Conservation (phyloP, 768 basidiomycete species). For the Sarcodon aspratus region DNA sequence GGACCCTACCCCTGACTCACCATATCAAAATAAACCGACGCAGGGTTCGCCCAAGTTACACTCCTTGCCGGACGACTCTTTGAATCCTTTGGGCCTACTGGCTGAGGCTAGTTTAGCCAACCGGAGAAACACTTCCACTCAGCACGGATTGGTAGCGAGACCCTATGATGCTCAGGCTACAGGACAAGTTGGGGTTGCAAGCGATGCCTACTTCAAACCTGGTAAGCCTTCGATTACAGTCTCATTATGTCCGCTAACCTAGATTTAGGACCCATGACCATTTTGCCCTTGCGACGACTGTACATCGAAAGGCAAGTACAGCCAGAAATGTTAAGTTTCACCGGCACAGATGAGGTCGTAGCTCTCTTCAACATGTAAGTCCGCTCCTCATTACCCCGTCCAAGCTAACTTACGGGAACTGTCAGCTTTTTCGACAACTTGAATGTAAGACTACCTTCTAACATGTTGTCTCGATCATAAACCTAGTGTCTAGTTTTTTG, state of each 20-base stretch:
- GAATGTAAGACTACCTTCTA: conserved; percentile 35
- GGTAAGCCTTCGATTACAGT: conserved; percentile 32
- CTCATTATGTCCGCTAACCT: conserved; percentile 3
- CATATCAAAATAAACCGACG: conserved; percentile 14
- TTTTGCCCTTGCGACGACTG: conserved; percentile 68
- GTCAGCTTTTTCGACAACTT: conserved; percentile 66
- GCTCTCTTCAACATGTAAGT: conserved; percentile 84
- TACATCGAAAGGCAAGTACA: conserved; percentile 86
- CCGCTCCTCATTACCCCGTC: conserved; percentile 3
- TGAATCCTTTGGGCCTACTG: conserved; percentile 87
- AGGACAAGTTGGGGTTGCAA: conserved; percentile 63
- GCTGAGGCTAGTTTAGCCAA: conserved; percentile 84
- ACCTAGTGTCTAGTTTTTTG: conserved; percentile 14
- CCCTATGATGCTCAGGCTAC: conserved; percentile 3
- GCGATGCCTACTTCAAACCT: conserved; percentile 86
- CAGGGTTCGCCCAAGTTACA: conserved; percentile 78
- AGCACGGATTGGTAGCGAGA: conserved; percentile 6
- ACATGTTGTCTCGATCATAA: conserved; percentile 3
- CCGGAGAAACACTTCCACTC: conserved; percentile 41
- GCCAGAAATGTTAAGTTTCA: conserved; percentile 89
- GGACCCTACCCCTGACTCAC: conserved; percentile 16
- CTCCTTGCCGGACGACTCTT: conserved; percentile 80
- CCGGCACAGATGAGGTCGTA: conserved; percentile 80
- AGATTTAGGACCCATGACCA: conserved; percentile 70
- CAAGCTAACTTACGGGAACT: conserved; percentile 6